Evolutionary conservation across 2,329 filamentous ascomycete genomes (phyloP), one percentile per base, ranked within the genome.

Genomic region (Macrophomina tecta): DNA sequence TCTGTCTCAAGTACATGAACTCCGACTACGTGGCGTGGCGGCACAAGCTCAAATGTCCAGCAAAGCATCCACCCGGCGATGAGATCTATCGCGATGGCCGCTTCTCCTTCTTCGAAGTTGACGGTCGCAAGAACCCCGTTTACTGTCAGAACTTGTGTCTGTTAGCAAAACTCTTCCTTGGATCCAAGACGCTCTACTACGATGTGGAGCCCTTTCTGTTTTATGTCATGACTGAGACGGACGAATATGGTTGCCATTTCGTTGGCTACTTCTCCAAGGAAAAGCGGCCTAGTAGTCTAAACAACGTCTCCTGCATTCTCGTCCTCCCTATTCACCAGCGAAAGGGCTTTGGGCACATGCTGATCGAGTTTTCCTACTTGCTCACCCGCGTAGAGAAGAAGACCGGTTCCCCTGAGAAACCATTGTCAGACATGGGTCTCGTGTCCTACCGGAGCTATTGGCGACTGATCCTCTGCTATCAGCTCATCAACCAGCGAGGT

Each of bases 221-320:
- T 82, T 98, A 98, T 77, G 94, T 97, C 72, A 92, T 98, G 82
- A 97, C 93, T 70, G 95, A 97, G 73, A 94, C 94, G 72, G 92
- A 97, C 74, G 91, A 95, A 66, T 87, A 90, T 18, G 94, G 94
- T 18, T 97, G 95, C 75, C 95, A 97, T 76, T 95, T 99, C 72
- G 94, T 98, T 32, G 95, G 95, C n/a, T 99, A 99, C 76, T 99
- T 99, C 74, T 98, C 95, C 61, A 99, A 99, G 78, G 95, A 99
- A 81, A 99, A 99, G 81, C 87, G 96, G 51, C 91, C 93, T 2
- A 94, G 92, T 78, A 97, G 93, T 69, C 90, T 94, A 72, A 98
- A 99, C 79, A 99, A 99, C 71, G 95, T 99, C 56, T 97, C 93
- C 8, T 99, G 95, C 79, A 99, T 99, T 72, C 82, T 99, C 56